Evolutionary conservation across 208 protist species (phyloP), one percentile per base, ranked within the genome.

Genomic region (Acanthamoeba royreba): DNA sequence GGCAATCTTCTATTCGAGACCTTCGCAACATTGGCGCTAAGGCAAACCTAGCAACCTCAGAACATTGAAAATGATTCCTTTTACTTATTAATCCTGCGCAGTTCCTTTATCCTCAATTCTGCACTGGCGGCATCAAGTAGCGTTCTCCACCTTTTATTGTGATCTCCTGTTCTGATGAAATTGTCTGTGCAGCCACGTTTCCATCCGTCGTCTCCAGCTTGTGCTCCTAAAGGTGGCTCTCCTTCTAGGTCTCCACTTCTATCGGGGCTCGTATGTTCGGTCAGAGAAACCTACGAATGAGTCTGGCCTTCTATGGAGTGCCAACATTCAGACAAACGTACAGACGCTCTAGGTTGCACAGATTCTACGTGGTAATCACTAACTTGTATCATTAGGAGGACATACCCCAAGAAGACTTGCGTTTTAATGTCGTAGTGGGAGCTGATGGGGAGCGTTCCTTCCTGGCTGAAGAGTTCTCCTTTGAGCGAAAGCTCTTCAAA

Each of bases 371-470:
- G n/a, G n/a, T n/a, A n/a, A n/a, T n/a, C n/a, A n/a, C n/a, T n/a
- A n/a, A n/a, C n/a, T n/a, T n/a, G n/a, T n/a, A n/a, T n/a, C n/a
- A n/a, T n/a, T 33, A 85, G 74, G 74, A 85, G n/a, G 9, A 40
- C 43, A 53, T 85, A 40, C 19, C 46, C 25, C 42, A 72, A 15
- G 88, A 92, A 19, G 88, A 92, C 47, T 40, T 92, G 11, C 3
- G 3, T 1, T 94, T 47, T 72, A 66, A 94, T 33, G 74, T 94
- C 40, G 43, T 94, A 28, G 74, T 94, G 25, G 92, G 92, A 28
- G 92, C 77, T 45, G 92, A 94, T 66, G 92, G 92, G 19, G 92
- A 94, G 81, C n/a, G 52, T 46, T 94, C 92, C 28, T 35, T 15
- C 49, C 3, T 94, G 11, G 92, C 92, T 4, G 35, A 77, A 8